A percentile compares a stretch with the other conserved stretches of the same genome.
Evolutionary conservation across 306 rosid genomes (phyloP).

Genomic region (Trifolium repens): DNA sequence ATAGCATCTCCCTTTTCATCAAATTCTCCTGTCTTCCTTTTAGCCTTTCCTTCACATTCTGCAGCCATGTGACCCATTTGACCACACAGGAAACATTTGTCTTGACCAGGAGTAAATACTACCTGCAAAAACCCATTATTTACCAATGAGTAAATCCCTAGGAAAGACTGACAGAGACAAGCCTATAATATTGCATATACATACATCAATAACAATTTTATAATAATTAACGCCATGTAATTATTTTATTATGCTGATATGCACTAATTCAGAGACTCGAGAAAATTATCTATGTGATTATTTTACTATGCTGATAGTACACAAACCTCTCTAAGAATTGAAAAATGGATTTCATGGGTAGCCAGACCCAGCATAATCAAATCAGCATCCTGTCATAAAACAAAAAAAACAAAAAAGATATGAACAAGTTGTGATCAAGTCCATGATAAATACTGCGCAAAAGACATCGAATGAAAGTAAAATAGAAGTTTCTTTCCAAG

Average conservation of each 20-base stretch:
- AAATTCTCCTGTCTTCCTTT: conserved; percentile 84
- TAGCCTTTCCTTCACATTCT: conserved; percentile 83
- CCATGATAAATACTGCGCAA: conserved; percentile 19
- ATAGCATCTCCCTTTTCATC: conserved; percentile 79
- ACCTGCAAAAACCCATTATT: conserved; percentile 58
- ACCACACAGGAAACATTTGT: conserved; percentile 94
- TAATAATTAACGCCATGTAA: background rate
- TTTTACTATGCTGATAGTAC: background rate
- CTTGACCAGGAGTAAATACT: conserved; percentile 94
- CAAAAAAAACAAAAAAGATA: conserved; percentile 40
- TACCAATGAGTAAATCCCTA: conserved; percentile 33
- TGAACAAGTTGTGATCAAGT: conserved; percentile 16
- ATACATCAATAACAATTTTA: conserved; percentile 12
- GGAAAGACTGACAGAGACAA: conserved; percentile 20
- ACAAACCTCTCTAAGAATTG: conserved; percentile 95
- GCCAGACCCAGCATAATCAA: conserved; percentile 97
- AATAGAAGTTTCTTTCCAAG: conserved; percentile 17
- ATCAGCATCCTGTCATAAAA: conserved; percentile 88
- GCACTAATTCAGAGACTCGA: conserved; percentile 31
- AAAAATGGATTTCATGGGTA: conserved; percentile 96
- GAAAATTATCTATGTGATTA: background rate
- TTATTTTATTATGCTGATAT: background rate
- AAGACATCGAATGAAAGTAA: conserved; percentile 6
- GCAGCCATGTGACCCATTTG: conserved; percentile 97
- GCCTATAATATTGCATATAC: conserved; percentile 19